Percentiles rank a stretch among this genome's conserved stretches.
Conservation (phyloP, 1,284 basidiomycete species). For the Fomitopsis palustris region DNA sequence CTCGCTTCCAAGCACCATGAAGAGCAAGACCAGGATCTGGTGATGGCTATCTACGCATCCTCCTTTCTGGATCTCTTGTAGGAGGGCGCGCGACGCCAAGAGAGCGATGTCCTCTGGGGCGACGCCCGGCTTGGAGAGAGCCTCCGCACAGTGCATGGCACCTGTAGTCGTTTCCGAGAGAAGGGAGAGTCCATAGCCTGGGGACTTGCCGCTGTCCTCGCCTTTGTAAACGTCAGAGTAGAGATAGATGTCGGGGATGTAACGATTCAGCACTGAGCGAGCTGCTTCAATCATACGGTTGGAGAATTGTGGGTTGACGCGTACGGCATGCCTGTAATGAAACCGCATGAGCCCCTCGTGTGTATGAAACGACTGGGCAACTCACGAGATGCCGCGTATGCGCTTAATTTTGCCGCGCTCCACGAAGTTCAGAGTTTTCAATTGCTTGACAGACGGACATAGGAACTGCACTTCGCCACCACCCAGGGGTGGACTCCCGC, state of each 20-base stretch:
- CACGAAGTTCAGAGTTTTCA: constrained; percentile 90
- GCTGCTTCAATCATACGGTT: constrained; percentile 97
- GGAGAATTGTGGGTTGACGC: constrained; percentile 95
- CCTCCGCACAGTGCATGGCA: constrained; percentile 86
- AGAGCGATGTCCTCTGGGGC: constrained; percentile 94
- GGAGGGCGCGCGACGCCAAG: constrained; percentile 72
- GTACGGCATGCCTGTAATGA: constrained; percentile 75
- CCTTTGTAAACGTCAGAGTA: constrained; percentile 99
- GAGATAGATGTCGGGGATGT: constrained; percentile 97
- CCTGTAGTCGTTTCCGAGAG: constrained; percentile 92
- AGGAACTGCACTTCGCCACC: constrained; percentile 93
- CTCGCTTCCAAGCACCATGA: constrained; percentile 95
- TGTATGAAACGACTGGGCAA: constrained; percentile 13
- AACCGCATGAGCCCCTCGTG: background rate
- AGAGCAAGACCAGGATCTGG: constrained; percentile 83
- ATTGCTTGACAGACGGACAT: constrained; percentile 88
- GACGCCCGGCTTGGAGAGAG: constrained; percentile 70
- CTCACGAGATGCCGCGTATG: constrained; percentile 93
- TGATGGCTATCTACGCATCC: constrained; percentile 92
- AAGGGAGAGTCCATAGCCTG: constrained; percentile 91
- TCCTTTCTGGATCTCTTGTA: constrained; percentile 77
- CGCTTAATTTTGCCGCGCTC: constrained; percentile 90
- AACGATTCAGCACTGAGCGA: constrained; percentile 89
- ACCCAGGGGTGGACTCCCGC: constrained; percentile 88
- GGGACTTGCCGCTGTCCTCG: constrained; percentile 97